phyloP scores from a whole-genome alignment of 371 early-diverging fungal species.

The Mortierella sp. region DNA sequence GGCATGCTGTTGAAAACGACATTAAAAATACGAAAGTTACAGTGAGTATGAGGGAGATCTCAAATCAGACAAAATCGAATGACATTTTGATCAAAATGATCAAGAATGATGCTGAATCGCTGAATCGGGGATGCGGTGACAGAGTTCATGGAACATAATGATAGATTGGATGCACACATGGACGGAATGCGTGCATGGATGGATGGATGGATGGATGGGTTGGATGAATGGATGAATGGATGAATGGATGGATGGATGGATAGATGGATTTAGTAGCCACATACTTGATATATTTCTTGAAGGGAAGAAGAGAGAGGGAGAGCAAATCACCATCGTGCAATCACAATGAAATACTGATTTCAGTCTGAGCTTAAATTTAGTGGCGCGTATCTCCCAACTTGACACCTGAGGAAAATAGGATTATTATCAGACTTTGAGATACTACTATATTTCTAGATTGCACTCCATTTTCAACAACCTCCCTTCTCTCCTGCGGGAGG shows the following conservation, averaged over 20 bases:
- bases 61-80: no score
- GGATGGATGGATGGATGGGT: slow-evolving; percentile 8
- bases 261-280: not conserved
- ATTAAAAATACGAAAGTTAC: no score
- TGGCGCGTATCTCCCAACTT: not conserved
- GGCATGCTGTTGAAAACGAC: slow-evolving; percentile 61
- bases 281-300: slow-evolving; percentile 35
- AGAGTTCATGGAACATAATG: not conserved
- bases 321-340: not conserved
- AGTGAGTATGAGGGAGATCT: not conserved
- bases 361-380: not conserved
- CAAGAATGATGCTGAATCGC: not conserved
- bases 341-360: no score
- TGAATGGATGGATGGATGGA: no score
- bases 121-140: not conserved
- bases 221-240: no score
- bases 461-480: no score
- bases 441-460: no score
- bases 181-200: slow-evolving; percentile 28
- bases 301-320: slow-evolving; percentile 29
- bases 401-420: no score
- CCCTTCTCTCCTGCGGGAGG: no score
- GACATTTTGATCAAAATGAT: not conserved
- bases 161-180: not conserved
- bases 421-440: no score